These are phyloP conservation scores for Chytriomyces sp. DNA, from an alignment of 192 early-diverging fungal species.

Conservation along the genomic window DNA sequence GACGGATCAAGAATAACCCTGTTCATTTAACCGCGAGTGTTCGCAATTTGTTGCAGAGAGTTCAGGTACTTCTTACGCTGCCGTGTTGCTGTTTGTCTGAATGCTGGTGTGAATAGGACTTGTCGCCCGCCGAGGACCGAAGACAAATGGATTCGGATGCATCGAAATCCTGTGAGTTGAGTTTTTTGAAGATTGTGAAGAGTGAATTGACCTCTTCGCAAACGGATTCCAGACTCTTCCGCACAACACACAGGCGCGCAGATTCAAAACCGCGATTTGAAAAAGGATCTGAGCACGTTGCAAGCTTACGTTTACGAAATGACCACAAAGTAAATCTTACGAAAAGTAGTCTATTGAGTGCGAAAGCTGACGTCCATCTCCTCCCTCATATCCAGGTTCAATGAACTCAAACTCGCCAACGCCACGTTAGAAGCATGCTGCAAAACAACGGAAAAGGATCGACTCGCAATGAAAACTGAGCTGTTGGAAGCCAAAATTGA, in stretches of 20 bases:
- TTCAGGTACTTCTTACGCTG: not conserved
- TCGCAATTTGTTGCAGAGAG: conserved; percentile 5
- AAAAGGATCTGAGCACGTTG: conserved; percentile 6
- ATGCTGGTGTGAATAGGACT: not conserved
- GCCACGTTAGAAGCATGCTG: conserved; percentile 21
- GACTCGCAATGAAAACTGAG: conserved; percentile 24
- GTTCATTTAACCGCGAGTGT: conserved; percentile 5
- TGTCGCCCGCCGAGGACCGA: not conserved
- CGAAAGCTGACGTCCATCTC: not conserved
- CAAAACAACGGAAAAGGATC: conserved; percentile 29
- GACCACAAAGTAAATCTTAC: conserved; percentile 9
- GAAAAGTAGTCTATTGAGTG: not conserved
- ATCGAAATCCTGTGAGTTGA: not conserved
- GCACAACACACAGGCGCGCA: not conserved
- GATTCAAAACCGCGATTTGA: not conserved
- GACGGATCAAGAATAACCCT: conserved; percentile 1
- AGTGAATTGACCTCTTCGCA: too few species aligned
- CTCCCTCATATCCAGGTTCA: conserved; percentile 5
- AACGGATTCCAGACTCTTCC: not conserved
- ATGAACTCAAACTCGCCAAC: conserved; percentile 11
- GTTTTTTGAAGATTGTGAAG: not conserved
- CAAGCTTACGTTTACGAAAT: conserved; percentile 22
- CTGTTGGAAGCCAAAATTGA: conserved; percentile 23
- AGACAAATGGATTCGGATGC: not conserved
- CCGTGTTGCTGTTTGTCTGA: not conserved